Evolutionary conservation across 2,329 filamentous ascomycete species (phyloP).

Genomic region (Pyrenochaeta sp.): DNA sequence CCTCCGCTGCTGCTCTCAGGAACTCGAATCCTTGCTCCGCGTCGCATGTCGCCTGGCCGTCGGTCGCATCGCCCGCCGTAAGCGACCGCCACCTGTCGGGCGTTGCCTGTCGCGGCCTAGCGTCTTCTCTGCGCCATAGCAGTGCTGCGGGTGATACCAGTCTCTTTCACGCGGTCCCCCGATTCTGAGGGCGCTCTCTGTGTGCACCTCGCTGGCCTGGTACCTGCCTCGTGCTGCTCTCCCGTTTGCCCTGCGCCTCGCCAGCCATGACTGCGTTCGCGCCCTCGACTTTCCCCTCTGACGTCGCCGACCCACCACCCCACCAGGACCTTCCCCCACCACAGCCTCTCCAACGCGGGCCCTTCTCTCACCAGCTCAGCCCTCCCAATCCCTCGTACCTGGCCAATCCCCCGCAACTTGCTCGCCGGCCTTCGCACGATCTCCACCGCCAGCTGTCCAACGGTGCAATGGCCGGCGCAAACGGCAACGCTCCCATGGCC

Average conservation of each 20-base stretch:
- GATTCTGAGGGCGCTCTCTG: constrained; percentile 9
- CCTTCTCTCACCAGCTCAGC: constrained; percentile 38
- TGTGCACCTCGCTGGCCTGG: no score
- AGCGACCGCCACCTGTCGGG: constrained; percentile 19
- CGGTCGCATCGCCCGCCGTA: constrained; percentile 14
- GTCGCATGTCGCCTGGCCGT: constrained; percentile 10
- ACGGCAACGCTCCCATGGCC: constrained; percentile 46
- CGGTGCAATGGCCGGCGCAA: constrained; percentile 44
- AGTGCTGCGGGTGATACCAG: constrained; percentile 23
- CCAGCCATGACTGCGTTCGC: constrained; percentile 40
- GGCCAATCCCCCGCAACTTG: constrained; percentile 28
- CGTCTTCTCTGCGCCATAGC: constrained; percentile 12
- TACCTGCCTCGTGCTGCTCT: constrained; percentile 7
- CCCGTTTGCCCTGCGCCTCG: constrained; percentile 9
- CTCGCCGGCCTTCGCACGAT: constrained; percentile 40
- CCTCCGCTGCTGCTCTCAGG: no score
- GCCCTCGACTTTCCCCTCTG: constrained; percentile 24
- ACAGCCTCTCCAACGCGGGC: constrained; percentile 26
- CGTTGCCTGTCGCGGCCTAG: constrained; percentile 31
- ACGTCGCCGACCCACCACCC: constrained; percentile 35
- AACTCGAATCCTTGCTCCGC: no score
- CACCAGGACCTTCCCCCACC: constrained; percentile 41
- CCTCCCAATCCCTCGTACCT: constrained; percentile 24
- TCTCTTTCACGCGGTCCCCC: constrained; percentile 20
- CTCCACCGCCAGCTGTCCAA: constrained; percentile 36